Evolutionary conservation across 768 basidiomycete species (phyloP).

Genomic region (Pleurotus sapidus): DNA sequence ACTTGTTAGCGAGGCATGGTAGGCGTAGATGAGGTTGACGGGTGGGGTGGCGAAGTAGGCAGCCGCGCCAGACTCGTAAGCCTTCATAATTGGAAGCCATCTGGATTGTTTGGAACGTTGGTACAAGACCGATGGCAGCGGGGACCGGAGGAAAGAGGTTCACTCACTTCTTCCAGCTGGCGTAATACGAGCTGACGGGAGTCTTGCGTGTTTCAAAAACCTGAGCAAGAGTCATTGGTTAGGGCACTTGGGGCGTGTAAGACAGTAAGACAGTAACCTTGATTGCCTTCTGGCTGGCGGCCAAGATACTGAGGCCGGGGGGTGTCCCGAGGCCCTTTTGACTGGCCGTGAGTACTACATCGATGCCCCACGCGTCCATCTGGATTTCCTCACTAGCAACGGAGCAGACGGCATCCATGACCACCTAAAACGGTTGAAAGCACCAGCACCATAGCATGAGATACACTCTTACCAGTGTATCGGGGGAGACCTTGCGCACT

Average conservation of each 20-base stretch:
- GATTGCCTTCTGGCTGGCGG: slow-evolving; percentile 79
- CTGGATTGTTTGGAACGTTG: slow-evolving; percentile 27
- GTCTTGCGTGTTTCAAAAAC: slow-evolving; percentile 59
- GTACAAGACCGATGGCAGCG: neutral
- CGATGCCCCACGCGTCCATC: slow-evolving; percentile 92
- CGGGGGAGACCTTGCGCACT: slow-evolving; percentile 75
- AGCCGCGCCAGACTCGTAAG: slow-evolving; percentile 78
- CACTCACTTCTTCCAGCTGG: slow-evolving; percentile 79
- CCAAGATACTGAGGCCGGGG: slow-evolving; percentile 86
- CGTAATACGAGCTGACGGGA: slow-evolving; percentile 79
- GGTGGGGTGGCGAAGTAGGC: slow-evolving; percentile 96
- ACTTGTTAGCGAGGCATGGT: slow-evolving; percentile 71
- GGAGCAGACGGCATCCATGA: slow-evolving; percentile 93
- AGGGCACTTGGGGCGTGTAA: slow-evolving; percentile 4
- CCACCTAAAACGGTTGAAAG: slow-evolving; percentile 39
- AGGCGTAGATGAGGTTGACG: slow-evolving; percentile 92
- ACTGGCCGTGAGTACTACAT: slow-evolving; percentile 81
- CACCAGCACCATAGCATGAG: slow-evolving; percentile 6
- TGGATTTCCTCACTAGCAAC: slow-evolving; percentile 94
- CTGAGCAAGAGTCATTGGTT: slow-evolving; percentile 21
- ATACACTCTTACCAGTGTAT: slow-evolving; percentile 59
- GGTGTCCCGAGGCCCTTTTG: slow-evolving; percentile 95
- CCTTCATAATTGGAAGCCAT: slow-evolving; percentile 93
- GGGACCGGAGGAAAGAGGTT: neutral
- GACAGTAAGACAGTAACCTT: slow-evolving; percentile 34